phyloP scores from a whole-genome alignment of 164 flowering plant species.

The Hamamelis virginiana region DNA sequence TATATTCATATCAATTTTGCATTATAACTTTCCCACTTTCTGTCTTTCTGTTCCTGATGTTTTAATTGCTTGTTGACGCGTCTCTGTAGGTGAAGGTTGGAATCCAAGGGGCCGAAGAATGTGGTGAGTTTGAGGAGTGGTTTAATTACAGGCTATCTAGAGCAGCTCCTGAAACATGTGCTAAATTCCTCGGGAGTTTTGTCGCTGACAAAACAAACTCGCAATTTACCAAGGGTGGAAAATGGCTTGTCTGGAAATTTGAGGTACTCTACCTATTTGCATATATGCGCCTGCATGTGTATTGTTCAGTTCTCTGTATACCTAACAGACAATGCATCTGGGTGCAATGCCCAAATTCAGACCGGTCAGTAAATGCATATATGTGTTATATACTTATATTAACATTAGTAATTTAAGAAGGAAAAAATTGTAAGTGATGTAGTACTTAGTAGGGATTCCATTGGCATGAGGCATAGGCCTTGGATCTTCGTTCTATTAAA shows the following conservation, averaged over 20 bases:
- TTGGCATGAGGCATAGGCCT: too few relatives aligned
- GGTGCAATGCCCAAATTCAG: neutral
- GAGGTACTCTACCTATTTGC: constrained; percentile 53
- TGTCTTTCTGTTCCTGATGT: neutral
- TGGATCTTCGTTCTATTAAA: too few relatives aligned
- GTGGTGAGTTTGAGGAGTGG: constrained; percentile 95
- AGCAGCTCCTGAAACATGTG: constrained; percentile 99
- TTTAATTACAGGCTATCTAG: constrained; percentile 92
- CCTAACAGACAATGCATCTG: neutral
- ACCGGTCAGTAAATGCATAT: neutral
- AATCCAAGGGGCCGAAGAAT: constrained; percentile 82
- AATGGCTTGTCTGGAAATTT: constrained; percentile 98
- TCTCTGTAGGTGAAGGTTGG: constrained; percentile 78
- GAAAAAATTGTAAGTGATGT: too few relatives aligned
- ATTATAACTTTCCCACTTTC: neutral
- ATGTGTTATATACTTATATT: neutral
- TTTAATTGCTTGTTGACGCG: neutral
- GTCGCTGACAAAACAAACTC: constrained; percentile 75
- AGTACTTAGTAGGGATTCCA: too few relatives aligned
- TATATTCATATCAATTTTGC: too few relatives aligned
- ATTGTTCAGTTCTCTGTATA: neutral
- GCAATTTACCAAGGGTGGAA: constrained; percentile 73
- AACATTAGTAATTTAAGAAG: neutral
- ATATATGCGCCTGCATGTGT: neutral
- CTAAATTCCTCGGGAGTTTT: constrained; percentile 92